Base-by-base conservation (phyloP, 164 flowering plant genomes). In the Umbellularia californica region DNA sequence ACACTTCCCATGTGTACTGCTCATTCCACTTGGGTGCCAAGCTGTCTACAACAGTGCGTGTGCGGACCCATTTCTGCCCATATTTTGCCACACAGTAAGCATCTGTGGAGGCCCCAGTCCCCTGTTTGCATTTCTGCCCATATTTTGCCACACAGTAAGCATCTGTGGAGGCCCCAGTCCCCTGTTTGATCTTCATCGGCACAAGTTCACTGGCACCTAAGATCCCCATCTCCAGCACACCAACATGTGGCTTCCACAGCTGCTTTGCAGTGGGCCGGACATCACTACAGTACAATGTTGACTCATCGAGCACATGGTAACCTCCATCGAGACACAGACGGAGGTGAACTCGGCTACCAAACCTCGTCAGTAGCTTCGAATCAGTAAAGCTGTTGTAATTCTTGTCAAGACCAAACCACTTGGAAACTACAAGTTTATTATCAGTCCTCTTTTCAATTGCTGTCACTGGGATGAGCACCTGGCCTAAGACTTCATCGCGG, bases 231-330 rank as follows among this genome's bases (percentile, higher is more conserved):
- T 84, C 84, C 27, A 84, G 72, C 12, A 78, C 81, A 2, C 86
- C 86, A 66, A 92, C 81, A 77, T 85, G 85, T 20, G 96, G 91
- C 79, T 88, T 89, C 94, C 96, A 92, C 83, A 84, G 80, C 65
- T 82, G 83, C 51, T 79, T 84, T 24, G 81, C 83, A 0, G 84
- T 82, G 1, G 86, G 96, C 77, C 90, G 79, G 15, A 87, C 85
- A 78, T 92, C 98, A 52, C 98, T 91, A 79, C 90, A 84, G 30
- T 88, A 87, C 87, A 85, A 77, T 0, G 90, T 87, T 0, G 98
- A 85, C 73, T 94, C 98, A 70, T 94, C 98, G 0, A 92, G 86
- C 50, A 94, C 98, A 81, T 94, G 98, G 76, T 94, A 94, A 72
- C 86, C 27, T 15, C 83, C 84, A 20, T 82, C 83, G 1, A 82